Evolutionary conservation across 2,329 filamentous ascomycete genomes (phyloP), one percentile per base, ranked within the genome.

Genomic region (Stagonosporopsis chrysanthemi): DNA sequence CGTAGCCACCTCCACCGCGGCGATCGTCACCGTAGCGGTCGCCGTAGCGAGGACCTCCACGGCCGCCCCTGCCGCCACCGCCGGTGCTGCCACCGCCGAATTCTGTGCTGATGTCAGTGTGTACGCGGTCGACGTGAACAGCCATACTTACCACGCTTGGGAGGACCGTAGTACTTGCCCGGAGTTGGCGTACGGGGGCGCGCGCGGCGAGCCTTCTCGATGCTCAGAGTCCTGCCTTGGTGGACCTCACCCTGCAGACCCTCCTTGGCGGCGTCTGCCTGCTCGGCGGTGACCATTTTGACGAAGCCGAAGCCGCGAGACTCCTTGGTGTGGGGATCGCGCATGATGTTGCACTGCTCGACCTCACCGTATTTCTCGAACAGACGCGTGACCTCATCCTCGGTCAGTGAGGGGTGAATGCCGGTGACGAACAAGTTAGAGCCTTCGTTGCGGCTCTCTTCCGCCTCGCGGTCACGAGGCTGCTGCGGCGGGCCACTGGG

Each of bases 271-370:
- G 95, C 93, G 79, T 99, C 95, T 64, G 95, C 95, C 79, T 97
- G 91, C 53, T 98, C 94, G 45, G 91, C 87, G 56, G 92, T 96
- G 60, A 92, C 88, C 94, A 99, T 98, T 84, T 99, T 98, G 77
- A 99, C 95, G 82, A 99, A 99, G 54, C 95, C 95, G 67, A 99
- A 99, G 66, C 95, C 95, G 79, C 95, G 95, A 69, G 94, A 98
- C 80, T 99, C 95, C 81, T 97, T 96, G 73, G 91, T 96, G 80
- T 99, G 95, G 61, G 95, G 95, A 75, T 99, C 95, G 74, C 94
- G 88, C 95, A 99, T 99, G 82, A 99, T 99, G 79, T 97, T 96
- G 83, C 94, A 98, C 81, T 96, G 98, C 82, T 98, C 94, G 49
- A 99, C 95, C 76, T 97, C 92, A 68, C 95, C 95, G 73, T 98